Evolutionary conservation across 164 flowering plant species (phyloP), one percentile per base, ranked within the genome.

Genomic region (Stephania japonica): DNA sequence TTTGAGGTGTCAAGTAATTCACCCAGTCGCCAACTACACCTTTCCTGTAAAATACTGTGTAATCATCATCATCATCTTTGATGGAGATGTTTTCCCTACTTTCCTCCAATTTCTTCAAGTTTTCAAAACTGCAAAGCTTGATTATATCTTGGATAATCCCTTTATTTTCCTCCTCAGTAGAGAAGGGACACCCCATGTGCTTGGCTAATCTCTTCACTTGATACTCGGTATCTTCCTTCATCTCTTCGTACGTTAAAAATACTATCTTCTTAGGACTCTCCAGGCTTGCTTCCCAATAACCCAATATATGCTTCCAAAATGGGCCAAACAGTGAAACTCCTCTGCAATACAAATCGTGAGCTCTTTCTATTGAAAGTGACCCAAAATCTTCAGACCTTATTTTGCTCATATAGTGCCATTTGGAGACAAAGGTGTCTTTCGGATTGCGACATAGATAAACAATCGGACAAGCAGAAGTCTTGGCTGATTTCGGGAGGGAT

Each of bases 401-500:
- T 18, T 53, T 53, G 61, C 1, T 10, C 1, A 10, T 0, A 21
- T 14, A 53, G 61, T 53, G 61, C 61, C 61, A 53, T 14, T 14
- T 14, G 2, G 61, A 53, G 2, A 53, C 18, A 1, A 53, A 53
- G 5, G 61, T 53, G 18, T 53, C 61, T 53, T 53, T 53, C 5
- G 61, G 61, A 18, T 18, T 53, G 0, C 61, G n/a, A 53, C 61
- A 53, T 53, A 53, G 21, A 21, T 53, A 53, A 3, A 53, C 61
- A 53, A 53, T 18, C 19, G 5, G n/a, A 18, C 61, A 53, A 12
- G 14, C 19, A 3, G 18, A 53, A 5, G n/a, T 1, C 38, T n/a
- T n/a, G n/a, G 73, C 6, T 0, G 78, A 69, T 8, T 27, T 42
- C 2, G 78, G 76, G 10, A 80, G 25, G 12, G 61, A 50, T 5